Conservation (phyloP, 768 basidiomycete species). For the Termitomyces sp. region DNA sequence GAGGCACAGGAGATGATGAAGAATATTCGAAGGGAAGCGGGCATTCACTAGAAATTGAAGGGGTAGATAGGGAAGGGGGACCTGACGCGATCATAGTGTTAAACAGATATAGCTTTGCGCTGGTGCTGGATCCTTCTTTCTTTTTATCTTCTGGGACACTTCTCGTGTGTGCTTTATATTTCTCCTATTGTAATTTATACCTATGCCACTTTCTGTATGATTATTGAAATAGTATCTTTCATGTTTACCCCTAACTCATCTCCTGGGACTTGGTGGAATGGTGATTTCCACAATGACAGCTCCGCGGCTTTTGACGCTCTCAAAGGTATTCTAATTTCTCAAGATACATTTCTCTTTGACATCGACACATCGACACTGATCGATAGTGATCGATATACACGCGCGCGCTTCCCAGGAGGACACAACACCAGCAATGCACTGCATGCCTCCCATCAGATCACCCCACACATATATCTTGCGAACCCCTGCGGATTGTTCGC, state of each 20-base stretch:
- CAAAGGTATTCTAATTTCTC: no score
- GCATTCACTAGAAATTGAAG: conserved; percentile 7
- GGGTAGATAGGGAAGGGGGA: not conserved
- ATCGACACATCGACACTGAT: no score
- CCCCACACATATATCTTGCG: no score
- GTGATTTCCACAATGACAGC: no score
- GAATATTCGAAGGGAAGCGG: conserved; percentile 6
- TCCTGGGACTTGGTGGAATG: no score
- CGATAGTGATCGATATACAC: no score
- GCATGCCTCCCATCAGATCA: no score
- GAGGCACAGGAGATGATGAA: conserved; percentile 12
- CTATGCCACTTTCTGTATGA: not conserved
- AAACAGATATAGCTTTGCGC: not conserved
- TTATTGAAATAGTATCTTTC: not conserved
- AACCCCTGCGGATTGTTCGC: no score
- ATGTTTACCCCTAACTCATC: not conserved
- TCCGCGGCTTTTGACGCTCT: no score
- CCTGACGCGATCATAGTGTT: not conserved
- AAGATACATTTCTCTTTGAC: no score
- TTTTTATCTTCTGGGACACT: not conserved
- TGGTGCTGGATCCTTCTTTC: not conserved
- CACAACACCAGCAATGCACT: no score
- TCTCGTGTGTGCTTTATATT: not conserved
- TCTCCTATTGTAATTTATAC: not conserved
- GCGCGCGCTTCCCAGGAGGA: no score